Base-by-base conservation (phyloP, 2,329 filamentous ascomycete genomes). In the Helminthosporium solani region DNA sequence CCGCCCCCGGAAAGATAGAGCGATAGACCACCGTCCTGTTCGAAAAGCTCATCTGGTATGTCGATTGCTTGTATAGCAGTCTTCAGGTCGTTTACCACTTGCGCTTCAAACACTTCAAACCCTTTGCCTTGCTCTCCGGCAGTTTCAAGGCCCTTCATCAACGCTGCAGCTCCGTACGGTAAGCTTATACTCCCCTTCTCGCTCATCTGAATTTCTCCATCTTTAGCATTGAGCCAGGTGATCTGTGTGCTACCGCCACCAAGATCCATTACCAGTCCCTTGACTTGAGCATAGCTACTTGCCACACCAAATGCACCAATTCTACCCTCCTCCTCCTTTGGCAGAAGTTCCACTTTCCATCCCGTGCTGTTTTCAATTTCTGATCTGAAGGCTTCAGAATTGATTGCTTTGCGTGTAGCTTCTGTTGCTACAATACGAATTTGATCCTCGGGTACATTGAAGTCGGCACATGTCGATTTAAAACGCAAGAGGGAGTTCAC, bases 1-100 rank as follows among this genome's bases (percentile, higher is more conserved):
- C 91, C 91, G 19, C 91, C 91, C 34, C 91, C 91, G 52, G 88
- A 95, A 46, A 96, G 83, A 66, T 91, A 96, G 7, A 96, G 75
- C 27, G 86, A 82, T 7, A 69, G 56, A 1, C 64, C 64, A n/a
- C 58, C 47, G 20, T 47, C 46, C 4, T 67, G 58, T 11, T 76
- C 63, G 1, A 75, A 52, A 5, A 84, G 68, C 14, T 76, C 71
- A 11, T 71, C 63, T 0, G 91, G 82, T 0, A 87, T 70, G 5
- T 76, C 69, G 3, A 88, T 71, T 21, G 72, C 66, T 14, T 72
- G 66, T 47, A 88, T 87, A 1, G 87, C 84, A 9, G 74, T 69
- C 33, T 73, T 74, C 66, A 94, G 80, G 31, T 80, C 78, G 3
- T 60, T 57, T 14, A 75, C 71, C 42, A 94, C 82, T 48, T 81